These are phyloP conservation scores for Dimocarpus longan DNA, from an alignment of 345 rosid species.

Conservation along the genomic window DNA sequence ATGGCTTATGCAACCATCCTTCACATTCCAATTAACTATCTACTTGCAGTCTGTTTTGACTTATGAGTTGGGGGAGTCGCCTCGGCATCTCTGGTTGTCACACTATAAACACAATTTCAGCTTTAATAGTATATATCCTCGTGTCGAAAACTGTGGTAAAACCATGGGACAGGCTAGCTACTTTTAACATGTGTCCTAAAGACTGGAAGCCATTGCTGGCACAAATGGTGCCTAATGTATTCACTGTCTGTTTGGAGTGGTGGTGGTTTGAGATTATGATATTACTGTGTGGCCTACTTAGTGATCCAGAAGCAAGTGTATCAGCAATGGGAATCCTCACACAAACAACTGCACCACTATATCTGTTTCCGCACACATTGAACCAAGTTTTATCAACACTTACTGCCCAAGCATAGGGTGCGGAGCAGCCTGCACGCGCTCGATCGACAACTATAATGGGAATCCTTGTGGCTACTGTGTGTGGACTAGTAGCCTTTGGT, in stretches of 20 bases:
- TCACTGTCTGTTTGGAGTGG: constrained; percentile 44
- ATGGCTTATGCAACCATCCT: constrained; percentile 23
- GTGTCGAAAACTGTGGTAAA: constrained; percentile 27
- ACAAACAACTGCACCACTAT: constrained; percentile 39
- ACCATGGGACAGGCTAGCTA: constrained; percentile 32
- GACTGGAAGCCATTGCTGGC: constrained; percentile 31
- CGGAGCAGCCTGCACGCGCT: constrained; percentile 30
- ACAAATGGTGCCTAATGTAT: constrained; percentile 30
- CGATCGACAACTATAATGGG: constrained; percentile 25
- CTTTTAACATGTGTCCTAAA: background rate
- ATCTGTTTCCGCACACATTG: constrained; percentile 36
- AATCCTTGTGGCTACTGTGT: constrained; percentile 23
- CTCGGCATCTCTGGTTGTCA: constrained; percentile 29
- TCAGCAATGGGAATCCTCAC: constrained; percentile 46
- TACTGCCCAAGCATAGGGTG: constrained; percentile 35
- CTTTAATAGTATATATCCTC: constrained; percentile 29
- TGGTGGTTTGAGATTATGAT: constrained; percentile 49
- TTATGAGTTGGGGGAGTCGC: constrained; percentile 37
- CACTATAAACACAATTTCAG: constrained; percentile 26
- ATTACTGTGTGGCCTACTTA: constrained; percentile 35
- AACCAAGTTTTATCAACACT: constrained; percentile 31
- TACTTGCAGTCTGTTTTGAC: constrained; percentile 23
- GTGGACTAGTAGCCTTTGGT: constrained; percentile 27
- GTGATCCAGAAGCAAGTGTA: constrained; percentile 32
- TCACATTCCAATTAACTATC: constrained; percentile 38